phyloP scores from a whole-genome alignment of 2,329 filamentous ascomycete genomes.

The Neofusicoccum ribis region DNA sequence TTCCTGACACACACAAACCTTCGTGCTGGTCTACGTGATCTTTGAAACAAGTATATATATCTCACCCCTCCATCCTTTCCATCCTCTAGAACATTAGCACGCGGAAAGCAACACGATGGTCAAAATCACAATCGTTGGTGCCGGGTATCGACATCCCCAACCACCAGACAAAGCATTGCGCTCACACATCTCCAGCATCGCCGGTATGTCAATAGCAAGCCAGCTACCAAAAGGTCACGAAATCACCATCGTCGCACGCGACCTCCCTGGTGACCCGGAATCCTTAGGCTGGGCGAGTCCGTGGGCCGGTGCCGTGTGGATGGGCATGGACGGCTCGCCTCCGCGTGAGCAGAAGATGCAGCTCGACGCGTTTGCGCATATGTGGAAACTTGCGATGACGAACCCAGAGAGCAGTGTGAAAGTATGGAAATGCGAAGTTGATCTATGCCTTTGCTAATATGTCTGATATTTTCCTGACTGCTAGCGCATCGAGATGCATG shows the following conservation, averaged over 20 bases:
- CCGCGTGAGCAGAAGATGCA: constrained; percentile 32
- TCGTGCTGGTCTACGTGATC: too few relatives aligned
- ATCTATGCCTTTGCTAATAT: too few relatives aligned
- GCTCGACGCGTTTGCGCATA: constrained; percentile 22
- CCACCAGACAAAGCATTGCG: too few relatives aligned
- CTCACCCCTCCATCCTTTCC: too few relatives aligned
- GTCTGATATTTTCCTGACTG: too few relatives aligned
- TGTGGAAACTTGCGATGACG: constrained; percentile 20
- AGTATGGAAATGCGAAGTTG: too few relatives aligned
- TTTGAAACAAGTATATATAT: too few relatives aligned
- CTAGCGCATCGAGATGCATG: constrained; percentile 21
- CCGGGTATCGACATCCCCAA: not conserved
- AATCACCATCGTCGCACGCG: constrained; percentile 34
- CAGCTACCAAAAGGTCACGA: constrained; percentile 28
- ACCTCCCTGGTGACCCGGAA: constrained; percentile 25
- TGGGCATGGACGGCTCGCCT: constrained; percentile 25
- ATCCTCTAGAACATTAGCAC: not conserved
- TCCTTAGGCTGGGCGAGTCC: constrained; percentile 31
- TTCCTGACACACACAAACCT: too few relatives aligned
- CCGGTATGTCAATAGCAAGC: constrained; percentile 32
- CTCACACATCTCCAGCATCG: constrained; percentile 10
- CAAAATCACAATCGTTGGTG: constrained; percentile 16
- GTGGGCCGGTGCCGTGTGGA: constrained; percentile 34
- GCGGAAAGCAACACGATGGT: not conserved
- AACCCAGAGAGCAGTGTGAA: constrained; percentile 23